These are phyloP conservation scores for Schwanniomyces vanrijiae DNA, from an alignment of 805 yeast species.

Conservation along the genomic window DNA sequence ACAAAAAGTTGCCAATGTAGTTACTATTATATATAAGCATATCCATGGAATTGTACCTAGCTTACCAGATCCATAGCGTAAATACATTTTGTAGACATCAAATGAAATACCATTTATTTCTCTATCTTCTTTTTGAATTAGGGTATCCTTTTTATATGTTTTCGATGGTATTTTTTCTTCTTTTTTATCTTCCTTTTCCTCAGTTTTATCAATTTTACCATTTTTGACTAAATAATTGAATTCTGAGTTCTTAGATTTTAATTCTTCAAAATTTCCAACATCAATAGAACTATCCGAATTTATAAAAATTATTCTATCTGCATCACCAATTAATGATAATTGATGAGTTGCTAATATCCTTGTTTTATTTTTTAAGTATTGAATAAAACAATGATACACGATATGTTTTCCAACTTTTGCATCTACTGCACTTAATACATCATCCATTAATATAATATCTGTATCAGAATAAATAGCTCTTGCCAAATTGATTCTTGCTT, in stretches of 20 bases:
- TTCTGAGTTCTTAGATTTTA: slow-evolving; percentile 34
- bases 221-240: slow-evolving; percentile 39
- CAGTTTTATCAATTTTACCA: slow-evolving; percentile 16
- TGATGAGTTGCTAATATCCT: slow-evolving; percentile 82
- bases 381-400: slow-evolving; percentile 65
- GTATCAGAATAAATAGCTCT: slow-evolving; percentile 70
- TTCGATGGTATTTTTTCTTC: slow-evolving; percentile 2
- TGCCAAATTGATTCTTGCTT: slow-evolving; percentile 75
- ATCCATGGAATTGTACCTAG: slow-evolving; percentile 6
- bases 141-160: slow-evolving; percentile 9
- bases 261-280: slow-evolving; percentile 58
- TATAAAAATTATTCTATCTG: slow-evolving; percentile 67
- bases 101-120: slow-evolving; percentile 14
- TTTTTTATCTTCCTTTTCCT: slow-evolving; percentile 11
- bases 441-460: slow-evolving; percentile 71
- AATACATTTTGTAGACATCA: slow-evolving; percentile 12
- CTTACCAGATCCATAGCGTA: slow-evolving; percentile 14
- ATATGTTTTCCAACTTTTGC: slow-evolving; percentile 82
- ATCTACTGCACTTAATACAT: slow-evolving; percentile 80
- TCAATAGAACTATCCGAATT: slow-evolving; percentile 60
- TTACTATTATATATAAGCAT: slow-evolving; percentile 2
- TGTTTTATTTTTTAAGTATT: slow-evolving; percentile 56
- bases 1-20: slow-evolving; percentile 13
- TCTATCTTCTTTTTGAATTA: slow-evolving; percentile 15
- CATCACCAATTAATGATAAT: slow-evolving; percentile 62